These are phyloP conservation scores for Gracilaria domingensis DNA, from an alignment of 23 red algal genomes.

Conservation along the genomic window DNA sequence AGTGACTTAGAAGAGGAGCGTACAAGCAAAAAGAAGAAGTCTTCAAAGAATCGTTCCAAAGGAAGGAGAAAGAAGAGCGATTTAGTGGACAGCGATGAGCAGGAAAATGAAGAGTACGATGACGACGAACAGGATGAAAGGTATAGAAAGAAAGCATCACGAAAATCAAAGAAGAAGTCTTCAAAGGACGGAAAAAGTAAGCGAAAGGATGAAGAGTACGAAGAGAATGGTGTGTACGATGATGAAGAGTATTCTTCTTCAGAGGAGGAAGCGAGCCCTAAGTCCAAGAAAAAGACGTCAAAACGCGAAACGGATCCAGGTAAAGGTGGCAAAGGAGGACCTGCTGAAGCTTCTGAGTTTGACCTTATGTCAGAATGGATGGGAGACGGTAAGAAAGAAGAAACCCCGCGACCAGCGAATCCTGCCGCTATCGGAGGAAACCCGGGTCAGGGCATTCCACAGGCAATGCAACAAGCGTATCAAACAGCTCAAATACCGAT, in stretches of 20 bases:
- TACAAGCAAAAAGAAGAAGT: slow-evolving; percentile 1
- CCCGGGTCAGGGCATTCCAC: slow-evolving; percentile 19
- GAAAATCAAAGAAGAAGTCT: slow-evolving; percentile 50
- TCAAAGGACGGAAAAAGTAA: slow-evolving; percentile 33
- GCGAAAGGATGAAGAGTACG: slow-evolving; percentile 48
- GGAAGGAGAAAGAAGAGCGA: slow-evolving; percentile 35
- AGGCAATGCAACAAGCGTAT: slow-evolving; percentile 68
- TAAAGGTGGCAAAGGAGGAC: neutral
- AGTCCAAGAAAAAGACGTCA: slow-evolving; percentile 30
- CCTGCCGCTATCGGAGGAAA: neutral
- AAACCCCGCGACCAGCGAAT: neutral
- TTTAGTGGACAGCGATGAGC: slow-evolving; percentile 15
- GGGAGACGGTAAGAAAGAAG: slow-evolving; percentile 46
- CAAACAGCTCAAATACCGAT: slow-evolving; percentile 57
- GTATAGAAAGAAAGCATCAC: neutral
- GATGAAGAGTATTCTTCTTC: slow-evolving; percentile 25
- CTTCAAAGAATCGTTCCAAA: slow-evolving; percentile 16
- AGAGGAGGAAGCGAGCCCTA: slow-evolving; percentile 1
- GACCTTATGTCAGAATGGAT: slow-evolving; percentile 74
- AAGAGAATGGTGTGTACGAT: slow-evolving; percentile 43
- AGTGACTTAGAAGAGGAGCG: slow-evolving; percentile 7
- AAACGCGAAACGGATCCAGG: slow-evolving; percentile 35
- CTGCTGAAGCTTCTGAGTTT: slow-evolving; percentile 21
- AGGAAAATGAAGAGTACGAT: slow-evolving; percentile 40
- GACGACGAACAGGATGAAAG: slow-evolving; percentile 5